Conservation (phyloP, 176 grass and related monocot species). For the Musa acuminata region DNA sequence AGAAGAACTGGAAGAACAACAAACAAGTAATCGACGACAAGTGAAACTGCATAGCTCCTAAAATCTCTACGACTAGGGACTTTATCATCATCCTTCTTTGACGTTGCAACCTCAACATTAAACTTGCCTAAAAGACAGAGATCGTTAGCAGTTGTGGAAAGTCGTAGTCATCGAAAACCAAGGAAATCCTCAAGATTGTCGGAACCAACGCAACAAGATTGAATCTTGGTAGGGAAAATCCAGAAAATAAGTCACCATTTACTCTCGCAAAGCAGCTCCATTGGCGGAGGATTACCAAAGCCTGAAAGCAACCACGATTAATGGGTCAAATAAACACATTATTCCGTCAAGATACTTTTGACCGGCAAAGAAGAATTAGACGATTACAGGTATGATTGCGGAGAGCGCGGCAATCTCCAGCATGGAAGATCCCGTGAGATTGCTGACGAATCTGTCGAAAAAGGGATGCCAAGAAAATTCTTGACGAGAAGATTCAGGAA, state of each 20-base stretch:
- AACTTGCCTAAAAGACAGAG: slow-evolving; percentile 21
- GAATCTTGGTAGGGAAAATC: neutral
- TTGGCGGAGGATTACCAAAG: slow-evolving; percentile 64
- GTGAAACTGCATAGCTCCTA: slow-evolving; percentile 31
- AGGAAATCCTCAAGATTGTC: neutral
- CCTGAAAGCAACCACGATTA: slow-evolving; percentile 32
- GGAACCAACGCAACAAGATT: neutral
- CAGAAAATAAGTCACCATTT: slow-evolving; percentile 13
- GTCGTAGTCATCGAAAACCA: neutral
- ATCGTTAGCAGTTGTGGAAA: slow-evolving; percentile 14
- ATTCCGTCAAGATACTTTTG: neutral
- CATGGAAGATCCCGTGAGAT: slow-evolving; percentile 20
- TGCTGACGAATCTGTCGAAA: slow-evolving; percentile 15
- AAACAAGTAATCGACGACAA: slow-evolving; percentile 53
- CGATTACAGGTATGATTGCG: slow-evolving; percentile 50
- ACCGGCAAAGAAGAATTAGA: neutral
- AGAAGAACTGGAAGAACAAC: slow-evolving; percentile 67
- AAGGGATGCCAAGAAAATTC: neutral
- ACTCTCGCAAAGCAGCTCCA: slow-evolving; percentile 42
- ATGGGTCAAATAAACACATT: slow-evolving; percentile 14
- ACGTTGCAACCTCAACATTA: slow-evolving; percentile 24
- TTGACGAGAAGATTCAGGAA: neutral
- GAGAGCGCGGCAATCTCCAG: slow-evolving; percentile 51
- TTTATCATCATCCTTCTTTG: slow-evolving; percentile 50
- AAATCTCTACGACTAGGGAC: slow-evolving; percentile 32